phyloP scores from a whole-genome alignment of 495 filamentous ascomycete species.

The Penicillium maclennaniae region DNA sequence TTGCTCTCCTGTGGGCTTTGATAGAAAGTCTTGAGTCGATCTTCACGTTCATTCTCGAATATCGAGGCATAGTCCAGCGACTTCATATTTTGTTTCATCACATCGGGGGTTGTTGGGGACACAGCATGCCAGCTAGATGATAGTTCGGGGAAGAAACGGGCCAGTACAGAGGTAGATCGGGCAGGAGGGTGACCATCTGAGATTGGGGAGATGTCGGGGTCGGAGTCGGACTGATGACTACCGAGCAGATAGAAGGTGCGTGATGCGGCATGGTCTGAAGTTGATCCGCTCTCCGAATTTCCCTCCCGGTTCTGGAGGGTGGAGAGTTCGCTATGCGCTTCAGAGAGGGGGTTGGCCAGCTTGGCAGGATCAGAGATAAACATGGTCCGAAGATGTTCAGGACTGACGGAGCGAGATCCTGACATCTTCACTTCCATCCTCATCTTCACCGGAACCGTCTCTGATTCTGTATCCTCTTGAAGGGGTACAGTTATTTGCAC shows the following conservation, averaged over 20 bases:
- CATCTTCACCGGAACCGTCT: not conserved
- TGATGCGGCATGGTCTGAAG: constrained; percentile 11
- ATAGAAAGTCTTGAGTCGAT: constrained; percentile 19
- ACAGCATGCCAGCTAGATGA: constrained; percentile 27
- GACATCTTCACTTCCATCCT: not conserved
- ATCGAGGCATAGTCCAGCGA: constrained; percentile 2
- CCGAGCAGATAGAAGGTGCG: constrained; percentile 17
- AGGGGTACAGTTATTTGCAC: not conserved
- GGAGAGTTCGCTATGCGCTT: not conserved
- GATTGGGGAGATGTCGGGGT: constrained; percentile 30
- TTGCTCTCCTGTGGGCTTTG: not conserved
- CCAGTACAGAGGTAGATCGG: constrained; percentile 9
- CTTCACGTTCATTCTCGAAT: constrained; percentile 17
- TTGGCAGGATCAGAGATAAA: not conserved
- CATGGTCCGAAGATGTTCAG: not conserved
- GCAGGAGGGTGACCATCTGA: constrained; percentile 17
- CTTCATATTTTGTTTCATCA: constrained; percentile 5
- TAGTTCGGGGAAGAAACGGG: constrained; percentile 34
- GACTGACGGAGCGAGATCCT: not conserved
- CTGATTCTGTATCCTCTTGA: not conserved
- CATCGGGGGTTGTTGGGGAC: constrained; percentile 14
- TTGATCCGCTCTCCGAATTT: not conserved
- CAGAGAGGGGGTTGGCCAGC: not conserved
- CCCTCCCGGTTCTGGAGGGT: not conserved
- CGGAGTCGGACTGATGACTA: constrained; percentile 17